Conservation (phyloP, 805 yeast genomes). For the Metschnikowia sp. region DNA sequence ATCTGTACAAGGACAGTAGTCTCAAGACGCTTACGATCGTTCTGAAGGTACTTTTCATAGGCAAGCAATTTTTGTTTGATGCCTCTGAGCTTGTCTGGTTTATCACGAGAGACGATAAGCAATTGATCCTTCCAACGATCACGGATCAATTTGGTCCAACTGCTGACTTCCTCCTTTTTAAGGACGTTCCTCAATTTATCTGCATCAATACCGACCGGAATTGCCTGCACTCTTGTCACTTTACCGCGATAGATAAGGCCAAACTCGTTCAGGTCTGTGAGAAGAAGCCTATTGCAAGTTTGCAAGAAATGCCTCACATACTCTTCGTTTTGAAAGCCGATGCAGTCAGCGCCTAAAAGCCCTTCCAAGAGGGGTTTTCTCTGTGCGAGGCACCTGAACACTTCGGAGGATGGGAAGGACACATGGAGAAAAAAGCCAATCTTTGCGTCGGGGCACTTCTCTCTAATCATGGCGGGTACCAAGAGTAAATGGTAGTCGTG, state of each 20-base stretch:
- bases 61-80: conserved; percentile 83
- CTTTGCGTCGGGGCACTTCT: conserved; percentile 71
- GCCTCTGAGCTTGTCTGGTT: conserved; percentile 83
- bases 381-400: conserved; percentile 89
- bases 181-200: conserved; percentile 47
- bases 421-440: conserved; percentile 92
- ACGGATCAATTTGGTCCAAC: conserved; percentile 68
- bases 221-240: conserved; percentile 52
- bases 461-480: conserved; percentile 80
- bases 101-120: conserved; percentile 83
- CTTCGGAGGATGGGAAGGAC: conserved; percentile 94
- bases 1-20: conserved; percentile 79
- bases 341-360: conserved; percentile 80
- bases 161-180: conserved; percentile 46
- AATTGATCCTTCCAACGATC: conserved; percentile 74
- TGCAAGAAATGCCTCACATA: conserved; percentile 92
- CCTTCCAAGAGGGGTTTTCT: conserved; percentile 75
- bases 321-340: conserved; percentile 89
- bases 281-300: conserved; percentile 77
- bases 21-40: conserved; percentile 68
- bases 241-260: conserved; percentile 62
- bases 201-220: conserved; percentile 81
- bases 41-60: conserved; percentile 70
- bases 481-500: conserved; percentile 91
- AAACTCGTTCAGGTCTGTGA: conserved; percentile 71